Evolutionary conservation across 1,284 basidiomycete species (phyloP).

Genomic region (Lignosus rhinocerotis): DNA sequence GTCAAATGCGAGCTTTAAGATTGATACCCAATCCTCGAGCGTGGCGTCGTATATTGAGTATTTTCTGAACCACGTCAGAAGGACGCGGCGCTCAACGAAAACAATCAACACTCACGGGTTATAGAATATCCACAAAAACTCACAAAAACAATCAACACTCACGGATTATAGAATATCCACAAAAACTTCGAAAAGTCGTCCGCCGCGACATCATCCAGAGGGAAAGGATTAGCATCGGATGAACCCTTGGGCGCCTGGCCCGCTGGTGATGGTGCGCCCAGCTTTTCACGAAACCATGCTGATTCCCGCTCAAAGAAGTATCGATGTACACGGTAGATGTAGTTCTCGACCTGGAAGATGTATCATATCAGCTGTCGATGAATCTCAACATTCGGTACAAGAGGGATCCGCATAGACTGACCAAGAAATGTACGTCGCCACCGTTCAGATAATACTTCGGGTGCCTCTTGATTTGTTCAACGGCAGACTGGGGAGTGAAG

Average conservation of each 20-base stretch:
- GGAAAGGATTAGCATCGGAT: conserved; percentile 50
- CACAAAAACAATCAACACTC: conserved; percentile 32
- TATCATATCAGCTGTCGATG: neutral
- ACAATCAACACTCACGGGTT: conserved; percentile 49
- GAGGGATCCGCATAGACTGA: conserved; percentile 32
- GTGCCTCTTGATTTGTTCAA: conserved; percentile 38
- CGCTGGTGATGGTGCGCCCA: conserved; percentile 45
- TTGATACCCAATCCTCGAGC: conserved; percentile 56
- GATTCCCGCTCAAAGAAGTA: conserved; percentile 71
- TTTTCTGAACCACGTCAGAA: conserved; percentile 36
- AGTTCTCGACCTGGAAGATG: conserved; percentile 44
- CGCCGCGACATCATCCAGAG: conserved; percentile 47
- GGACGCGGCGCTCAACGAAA: neutral
- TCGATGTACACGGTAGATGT: conserved; percentile 58
- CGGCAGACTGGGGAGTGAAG: conserved; percentile 32
- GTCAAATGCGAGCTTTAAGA: conserved; percentile 55
- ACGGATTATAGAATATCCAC: conserved; percentile 76
- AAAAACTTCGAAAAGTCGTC: conserved; percentile 58
- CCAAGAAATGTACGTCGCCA: conserved; percentile 56
- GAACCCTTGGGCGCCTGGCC: conserved; percentile 44
- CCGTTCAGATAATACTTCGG: conserved; percentile 53
- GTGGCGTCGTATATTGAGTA: conserved; percentile 58
- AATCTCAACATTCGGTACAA: neutral
- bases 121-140: conserved; percentile 71
- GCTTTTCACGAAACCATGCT: conserved; percentile 45